phyloP scores from a whole-genome alignment of 371 early-diverging fungal genomes.

The Mortierella sp. region DNA sequence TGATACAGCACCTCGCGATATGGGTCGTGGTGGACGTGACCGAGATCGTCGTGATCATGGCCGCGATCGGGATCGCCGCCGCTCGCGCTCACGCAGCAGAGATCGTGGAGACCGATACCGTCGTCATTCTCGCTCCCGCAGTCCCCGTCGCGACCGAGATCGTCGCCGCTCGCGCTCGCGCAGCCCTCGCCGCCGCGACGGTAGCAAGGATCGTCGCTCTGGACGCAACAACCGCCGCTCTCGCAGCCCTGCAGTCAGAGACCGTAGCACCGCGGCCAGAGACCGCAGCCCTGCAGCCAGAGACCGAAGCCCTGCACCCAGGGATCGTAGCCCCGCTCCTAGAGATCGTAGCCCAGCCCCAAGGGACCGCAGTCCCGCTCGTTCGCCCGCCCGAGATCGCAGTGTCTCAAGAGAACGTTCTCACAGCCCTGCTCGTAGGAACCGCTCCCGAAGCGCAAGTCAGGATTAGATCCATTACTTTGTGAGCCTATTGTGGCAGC shows the following conservation, averaged over 20 bases:
- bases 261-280: slow-evolving; percentile 11
- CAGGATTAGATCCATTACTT: slow-evolving; percentile 31
- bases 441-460: slow-evolving; percentile 47
- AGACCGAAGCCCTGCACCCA: slow-evolving; percentile 29
- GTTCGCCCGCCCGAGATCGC: slow-evolving; percentile 23
- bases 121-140: slow-evolving; percentile 47
- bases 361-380: slow-evolving; percentile 6
- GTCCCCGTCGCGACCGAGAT: slow-evolving; percentile 50
- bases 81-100: slow-evolving; percentile 59
- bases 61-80: slow-evolving; percentile 58
- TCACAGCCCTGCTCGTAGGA: slow-evolving; percentile 32
- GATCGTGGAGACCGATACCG: slow-evolving; percentile 41
- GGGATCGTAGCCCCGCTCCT: slow-evolving; percentile 1
- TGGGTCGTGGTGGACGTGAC: slow-evolving; percentile 49
- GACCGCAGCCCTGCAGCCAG: slow-evolving; percentile 28
- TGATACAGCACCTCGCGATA: slow-evolving; percentile 57
- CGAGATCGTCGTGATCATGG: slow-evolving; percentile 48
- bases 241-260: slow-evolving; percentile 17
- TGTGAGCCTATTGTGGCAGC: no score
- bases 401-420: slow-evolving; percentile 39
- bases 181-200: slow-evolving; percentile 42
- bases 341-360: slow-evolving; percentile 25
- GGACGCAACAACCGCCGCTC: slow-evolving; percentile 34
- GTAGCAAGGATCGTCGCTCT: slow-evolving; percentile 35
- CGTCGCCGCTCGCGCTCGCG: slow-evolving; percentile 63